Conservation (phyloP, 306 rosid species). For the Sindora glabra region DNA sequence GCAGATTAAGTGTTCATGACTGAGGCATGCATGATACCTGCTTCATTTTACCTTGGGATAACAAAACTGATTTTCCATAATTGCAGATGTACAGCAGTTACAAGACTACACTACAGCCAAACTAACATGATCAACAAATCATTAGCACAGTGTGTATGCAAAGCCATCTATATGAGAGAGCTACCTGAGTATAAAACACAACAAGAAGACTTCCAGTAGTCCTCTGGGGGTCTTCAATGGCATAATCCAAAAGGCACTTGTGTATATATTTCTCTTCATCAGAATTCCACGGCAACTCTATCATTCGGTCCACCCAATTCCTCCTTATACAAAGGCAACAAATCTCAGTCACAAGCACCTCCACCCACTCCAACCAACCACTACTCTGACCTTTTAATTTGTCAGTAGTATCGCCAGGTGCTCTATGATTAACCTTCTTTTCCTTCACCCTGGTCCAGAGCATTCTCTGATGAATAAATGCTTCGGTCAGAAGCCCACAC, state of each 20-base stretch:
- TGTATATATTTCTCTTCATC: conserved; percentile 87
- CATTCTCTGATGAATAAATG: conserved; percentile 86
- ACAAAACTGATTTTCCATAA: not conserved
- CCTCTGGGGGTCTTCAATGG: conserved; percentile 58
- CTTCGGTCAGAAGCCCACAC: conserved; percentile 94
- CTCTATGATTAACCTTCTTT: conserved; percentile 39
- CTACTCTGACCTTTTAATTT: conserved; percentile 29
- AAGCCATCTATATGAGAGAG: not conserved
- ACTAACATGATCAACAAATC: conserved; percentile 3
- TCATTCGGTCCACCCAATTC: conserved; percentile 78
- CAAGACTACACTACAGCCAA: not conserved
- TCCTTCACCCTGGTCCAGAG: conserved; percentile 63
- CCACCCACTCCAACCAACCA: conserved; percentile 73
- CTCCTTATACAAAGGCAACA: conserved; percentile 92
- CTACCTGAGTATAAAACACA: conserved; percentile 91
- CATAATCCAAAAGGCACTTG: conserved; percentile 73
- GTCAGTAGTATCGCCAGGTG: conserved; percentile 29
- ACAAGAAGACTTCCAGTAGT: conserved; percentile 82
- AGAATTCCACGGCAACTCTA: conserved; percentile 92
- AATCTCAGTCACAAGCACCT: conserved; percentile 79
- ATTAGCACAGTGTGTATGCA: conserved; percentile 7
- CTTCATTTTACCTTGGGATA: not conserved
- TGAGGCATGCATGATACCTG: not conserved
- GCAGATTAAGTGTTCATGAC: not conserved
- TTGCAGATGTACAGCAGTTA: not conserved